A percentile compares a stretch with the other conserved stretches of the same genome.
Conservation (phyloP, 306 rosid species). For the Benincasa hispida region DNA sequence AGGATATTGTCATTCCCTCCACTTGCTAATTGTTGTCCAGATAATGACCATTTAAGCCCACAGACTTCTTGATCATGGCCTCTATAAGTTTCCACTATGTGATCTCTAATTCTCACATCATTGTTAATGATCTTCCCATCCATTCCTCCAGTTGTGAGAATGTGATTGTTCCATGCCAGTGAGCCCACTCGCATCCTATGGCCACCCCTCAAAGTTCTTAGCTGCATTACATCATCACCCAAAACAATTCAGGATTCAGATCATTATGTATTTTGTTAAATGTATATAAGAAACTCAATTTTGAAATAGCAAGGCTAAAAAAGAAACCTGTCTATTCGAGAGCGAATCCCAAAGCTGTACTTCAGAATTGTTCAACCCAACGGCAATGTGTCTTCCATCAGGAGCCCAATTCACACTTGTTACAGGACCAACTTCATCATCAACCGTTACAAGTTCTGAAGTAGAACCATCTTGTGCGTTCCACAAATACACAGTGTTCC, state of each 20-base stretch:
- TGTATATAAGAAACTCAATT: background rate
- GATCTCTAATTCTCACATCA: constrained; percentile 62
- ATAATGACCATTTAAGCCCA: constrained; percentile 71
- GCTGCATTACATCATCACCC: constrained; percentile 20
- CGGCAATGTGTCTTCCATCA: constrained; percentile 58
- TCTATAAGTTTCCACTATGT: constrained; percentile 50
- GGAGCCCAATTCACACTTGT: constrained; percentile 77
- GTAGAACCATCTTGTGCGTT: constrained; percentile 49
- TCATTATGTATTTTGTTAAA: too few species aligned
- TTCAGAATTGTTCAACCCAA: constrained; percentile 57
- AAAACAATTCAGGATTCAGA: background rate
- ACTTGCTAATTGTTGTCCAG: constrained; percentile 63
- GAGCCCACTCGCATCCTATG: constrained; percentile 60
- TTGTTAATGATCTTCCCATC: constrained; percentile 51
- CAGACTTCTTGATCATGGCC: constrained; percentile 68
- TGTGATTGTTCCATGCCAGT: constrained; percentile 63
- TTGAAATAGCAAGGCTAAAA: background rate
- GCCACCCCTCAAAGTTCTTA: constrained; percentile 46
- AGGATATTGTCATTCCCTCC: constrained; percentile 73
- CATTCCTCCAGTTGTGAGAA: constrained; percentile 74
- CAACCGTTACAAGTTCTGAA: constrained; percentile 46
- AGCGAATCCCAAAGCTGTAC: constrained; percentile 75
- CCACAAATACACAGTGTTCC: constrained; percentile 51
- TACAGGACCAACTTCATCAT: constrained; percentile 55
- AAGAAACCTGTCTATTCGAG: constrained; percentile 30